Base-by-base conservation (phyloP, 2,329 filamentous ascomycete species). In the Aureobasidium sp. region DNA sequence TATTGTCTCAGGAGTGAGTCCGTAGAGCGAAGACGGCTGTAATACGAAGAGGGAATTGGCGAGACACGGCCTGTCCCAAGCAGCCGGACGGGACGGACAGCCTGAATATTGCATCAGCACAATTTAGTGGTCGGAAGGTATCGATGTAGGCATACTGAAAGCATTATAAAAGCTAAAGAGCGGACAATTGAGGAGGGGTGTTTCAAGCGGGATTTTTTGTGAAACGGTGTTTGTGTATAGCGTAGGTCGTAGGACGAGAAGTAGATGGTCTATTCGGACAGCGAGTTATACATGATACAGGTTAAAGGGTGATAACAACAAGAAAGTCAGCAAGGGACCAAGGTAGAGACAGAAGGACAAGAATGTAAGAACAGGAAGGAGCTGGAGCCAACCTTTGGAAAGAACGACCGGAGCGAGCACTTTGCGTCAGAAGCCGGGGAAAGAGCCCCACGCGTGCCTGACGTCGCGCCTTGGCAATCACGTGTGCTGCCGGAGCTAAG, bases 391-490 rank as follows among this genome's bases (percentile, higher is more conserved):
- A 50, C 37, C 44, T 48, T 25, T 39, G 15, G 34, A 27, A 32
- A 29, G 34, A 9, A 44, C 45, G 29, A 30, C 32, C 41, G 41
- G 42, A 32, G 29, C 39, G 30, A 29, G 5, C 21, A 45, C 45
- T 50, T 49, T 59, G 57, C 45, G 57, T 59, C 54, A 58, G 42
- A 57, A 57, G 53, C 53, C 8, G 54, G 37, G 50, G 37, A 45
- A 37, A 39, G 21, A 21, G 57, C 57, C 45, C 44, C 57, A 49
- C 57, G n/a, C 45, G 54, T 58, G 34, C 57, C 45, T 59, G 44
- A 49, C 30, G 30, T 41, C 27, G 21, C 44, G 21, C 44, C 45
- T 59, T 59, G 45, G 57, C 57, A 21, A 42, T 50, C 57, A 49
- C 42, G 42, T 59, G 55, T 30, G 21, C 32, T 15, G 15, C 1